These are phyloP conservation scores for Fraxinus anomala DNA, from an alignment of 257 asterid genomes.

Conservation along the genomic window DNA sequence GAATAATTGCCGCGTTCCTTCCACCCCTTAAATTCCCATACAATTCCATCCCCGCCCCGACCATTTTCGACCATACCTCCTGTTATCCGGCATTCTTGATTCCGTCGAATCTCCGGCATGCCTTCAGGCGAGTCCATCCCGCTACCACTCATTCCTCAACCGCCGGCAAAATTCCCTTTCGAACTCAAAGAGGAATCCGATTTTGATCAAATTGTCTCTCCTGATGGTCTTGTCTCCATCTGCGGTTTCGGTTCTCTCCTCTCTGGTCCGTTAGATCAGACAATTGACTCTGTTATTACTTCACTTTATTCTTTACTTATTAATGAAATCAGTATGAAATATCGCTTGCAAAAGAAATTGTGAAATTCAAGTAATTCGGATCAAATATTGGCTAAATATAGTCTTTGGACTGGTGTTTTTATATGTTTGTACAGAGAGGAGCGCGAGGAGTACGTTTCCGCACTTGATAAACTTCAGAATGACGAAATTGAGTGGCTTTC, in stretches of 20 bases:
- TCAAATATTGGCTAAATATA: not conserved
- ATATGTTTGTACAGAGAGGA: constrained; percentile 57
- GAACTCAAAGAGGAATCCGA: constrained; percentile 72
- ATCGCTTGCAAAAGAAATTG: not conserved
- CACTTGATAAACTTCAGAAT: constrained; percentile 82
- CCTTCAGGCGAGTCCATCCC: constrained; percentile 33
- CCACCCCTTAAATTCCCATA: not conserved
- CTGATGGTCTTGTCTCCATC: constrained; percentile 74
- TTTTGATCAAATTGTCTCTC: constrained; percentile 69
- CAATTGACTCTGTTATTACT: not conserved
- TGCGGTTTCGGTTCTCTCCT: constrained; percentile 98
- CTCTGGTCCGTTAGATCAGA: constrained; percentile 61
- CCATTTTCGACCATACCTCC: not conserved
- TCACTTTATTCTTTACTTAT: not conserved
- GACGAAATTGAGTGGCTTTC: constrained; percentile 80
- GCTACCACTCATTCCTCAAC: constrained; percentile 21
- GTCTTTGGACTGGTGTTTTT: constrained; percentile 9
- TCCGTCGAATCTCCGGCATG: constrained; percentile 40
- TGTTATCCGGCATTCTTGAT: not conserved
- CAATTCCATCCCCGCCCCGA: not conserved
- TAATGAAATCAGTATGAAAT: not conserved
- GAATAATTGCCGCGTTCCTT: too few relatives aligned
- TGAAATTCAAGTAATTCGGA: not conserved
- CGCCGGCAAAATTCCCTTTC: constrained; percentile 39
- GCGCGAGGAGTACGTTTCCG: constrained; percentile 97